A percentile compares a stretch with the other conserved stretches of the same genome.
These are phyloP conservation scores for Gossypium gossypioides DNA, from an alignment of 441 rosid species.

Conservation along the genomic window DNA sequence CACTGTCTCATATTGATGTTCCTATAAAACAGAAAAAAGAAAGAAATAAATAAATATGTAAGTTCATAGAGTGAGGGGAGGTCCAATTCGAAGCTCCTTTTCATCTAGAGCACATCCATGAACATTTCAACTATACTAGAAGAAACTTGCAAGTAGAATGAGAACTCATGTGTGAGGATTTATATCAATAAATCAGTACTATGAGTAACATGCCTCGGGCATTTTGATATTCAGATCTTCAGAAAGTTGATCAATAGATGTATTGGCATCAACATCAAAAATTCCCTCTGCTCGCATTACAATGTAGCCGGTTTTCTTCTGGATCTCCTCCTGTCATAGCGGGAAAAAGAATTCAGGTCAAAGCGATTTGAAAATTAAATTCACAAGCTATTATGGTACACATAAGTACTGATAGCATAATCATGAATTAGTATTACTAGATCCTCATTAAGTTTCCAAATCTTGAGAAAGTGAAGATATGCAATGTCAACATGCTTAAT, in stretches of 20 bases:
- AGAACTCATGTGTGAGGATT: background rate
- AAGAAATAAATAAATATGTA: background rate
- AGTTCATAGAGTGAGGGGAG: background rate
- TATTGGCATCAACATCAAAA: conserved; percentile 93
- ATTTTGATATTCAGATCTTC: conserved; percentile 88
- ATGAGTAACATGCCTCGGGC: conserved; percentile 62
- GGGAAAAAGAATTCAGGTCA: background rate
- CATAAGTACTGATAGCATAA: background rate
- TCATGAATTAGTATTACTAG: background rate
- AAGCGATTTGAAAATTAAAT: background rate
- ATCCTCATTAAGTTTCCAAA: background rate
- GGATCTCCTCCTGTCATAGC: conserved; percentile 78
- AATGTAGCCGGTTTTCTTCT: conserved; percentile 93
- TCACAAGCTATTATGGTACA: background rate
- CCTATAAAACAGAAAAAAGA: conserved; percentile 37
- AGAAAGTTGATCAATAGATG: conserved; percentile 89
- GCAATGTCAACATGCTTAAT: background rate
- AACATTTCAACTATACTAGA: background rate
- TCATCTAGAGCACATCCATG: background rate
- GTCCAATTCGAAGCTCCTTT: background rate
- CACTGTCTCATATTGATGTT: conserved; percentile 92
- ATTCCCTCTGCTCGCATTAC: conserved; percentile 94
- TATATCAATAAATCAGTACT: background rate
- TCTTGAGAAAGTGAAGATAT: background rate
- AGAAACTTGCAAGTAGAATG: background rate